Percentiles rank a stretch among this genome's conserved stretches.
Conservation (phyloP, 495 filamentous ascomycete species). For the Aspergillus nidulans region DNA sequence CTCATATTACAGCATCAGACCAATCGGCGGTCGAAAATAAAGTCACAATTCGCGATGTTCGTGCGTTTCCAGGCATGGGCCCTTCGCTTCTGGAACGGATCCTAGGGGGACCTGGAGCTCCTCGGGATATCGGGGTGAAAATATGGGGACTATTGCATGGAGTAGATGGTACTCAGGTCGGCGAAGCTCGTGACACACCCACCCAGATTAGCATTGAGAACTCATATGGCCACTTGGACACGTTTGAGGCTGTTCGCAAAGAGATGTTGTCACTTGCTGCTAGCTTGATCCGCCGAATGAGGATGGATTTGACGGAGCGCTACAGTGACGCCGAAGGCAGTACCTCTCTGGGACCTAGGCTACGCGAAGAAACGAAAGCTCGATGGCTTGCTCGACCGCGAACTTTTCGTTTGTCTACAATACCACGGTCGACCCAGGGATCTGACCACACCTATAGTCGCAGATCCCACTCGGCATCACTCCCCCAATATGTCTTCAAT, state of each 20-base stretch:
- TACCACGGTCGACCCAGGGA: slow-evolving; percentile 55
- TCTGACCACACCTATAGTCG: slow-evolving; percentile 56
- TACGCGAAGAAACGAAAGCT: slow-evolving; percentile 1
- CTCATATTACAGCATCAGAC: slow-evolving; percentile 36
- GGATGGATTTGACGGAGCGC: slow-evolving; percentile 62
- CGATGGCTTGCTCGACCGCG: slow-evolving; percentile 65
- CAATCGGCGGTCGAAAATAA: not conserved
- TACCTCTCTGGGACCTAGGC: not conserved
- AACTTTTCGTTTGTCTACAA: slow-evolving; percentile 74
- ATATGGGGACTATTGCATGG: slow-evolving; percentile 80
- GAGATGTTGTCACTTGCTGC: slow-evolving; percentile 59
- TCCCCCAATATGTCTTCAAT: slow-evolving; percentile 67
- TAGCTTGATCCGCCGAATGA: slow-evolving; percentile 76
- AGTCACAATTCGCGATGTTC: slow-evolving; percentile 62
- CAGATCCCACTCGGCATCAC: slow-evolving; percentile 61
- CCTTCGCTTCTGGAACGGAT: slow-evolving; percentile 57
- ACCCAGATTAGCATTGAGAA: slow-evolving; percentile 94
- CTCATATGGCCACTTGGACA: slow-evolving; percentile 68
- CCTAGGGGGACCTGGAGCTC: slow-evolving; percentile 62
- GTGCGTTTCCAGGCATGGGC: slow-evolving; percentile 55
- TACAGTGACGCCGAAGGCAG: slow-evolving; percentile 28
- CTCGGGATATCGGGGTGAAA: slow-evolving; percentile 62
- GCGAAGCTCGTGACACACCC: slow-evolving; percentile 65
- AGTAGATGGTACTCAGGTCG: slow-evolving; percentile 58
- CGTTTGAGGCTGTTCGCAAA: slow-evolving; percentile 52